phyloP scores from a whole-genome alignment of 441 rosid genomes.

The Bruguiera hainesii region DNA sequence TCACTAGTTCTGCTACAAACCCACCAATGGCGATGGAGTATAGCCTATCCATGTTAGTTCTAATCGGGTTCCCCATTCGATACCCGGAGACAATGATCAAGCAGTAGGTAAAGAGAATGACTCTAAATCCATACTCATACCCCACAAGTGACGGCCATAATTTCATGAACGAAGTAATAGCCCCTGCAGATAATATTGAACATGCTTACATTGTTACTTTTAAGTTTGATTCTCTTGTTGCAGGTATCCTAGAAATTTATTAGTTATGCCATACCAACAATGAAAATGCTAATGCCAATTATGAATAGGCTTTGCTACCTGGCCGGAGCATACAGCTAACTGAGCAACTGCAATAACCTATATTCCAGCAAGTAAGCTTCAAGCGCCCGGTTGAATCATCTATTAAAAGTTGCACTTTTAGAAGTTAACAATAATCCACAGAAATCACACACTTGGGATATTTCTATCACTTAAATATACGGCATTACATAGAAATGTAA shows the following conservation, averaged over 20 bases:
- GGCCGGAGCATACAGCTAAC: conserved; percentile 42
- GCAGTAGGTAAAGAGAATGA: conserved; percentile 60
- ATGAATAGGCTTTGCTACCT: conserved; percentile 53
- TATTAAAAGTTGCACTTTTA: conserved; percentile 59
- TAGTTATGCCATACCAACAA: conserved; percentile 36
- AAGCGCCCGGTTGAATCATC: conserved; percentile 66
- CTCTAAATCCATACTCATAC: conserved; percentile 69
- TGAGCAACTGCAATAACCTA: conserved; percentile 45
- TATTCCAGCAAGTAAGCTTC: conserved; percentile 63
- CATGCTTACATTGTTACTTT: neutral
- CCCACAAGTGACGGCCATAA: conserved; percentile 59
- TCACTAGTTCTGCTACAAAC: conserved; percentile 56
- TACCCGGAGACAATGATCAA: conserved; percentile 61
- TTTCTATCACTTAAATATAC: too few relatives aligned
- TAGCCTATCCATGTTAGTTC: conserved; percentile 58
- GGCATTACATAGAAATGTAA: too few relatives aligned
- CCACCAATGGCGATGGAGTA: conserved; percentile 69
- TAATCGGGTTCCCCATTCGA: conserved; percentile 57
- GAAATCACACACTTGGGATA: neutral
- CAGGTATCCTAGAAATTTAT: neutral
- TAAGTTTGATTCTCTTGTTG: neutral
- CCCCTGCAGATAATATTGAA: conserved; percentile 35
- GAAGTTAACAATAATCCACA: conserved; percentile 6
- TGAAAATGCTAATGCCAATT: conserved; percentile 60
- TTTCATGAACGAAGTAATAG: conserved; percentile 61